Percentiles rank a stretch among this genome's conserved stretches.
phyloP scores from a whole-genome alignment of 179 eudicot genomes.

The Actinidia polygama region DNA sequence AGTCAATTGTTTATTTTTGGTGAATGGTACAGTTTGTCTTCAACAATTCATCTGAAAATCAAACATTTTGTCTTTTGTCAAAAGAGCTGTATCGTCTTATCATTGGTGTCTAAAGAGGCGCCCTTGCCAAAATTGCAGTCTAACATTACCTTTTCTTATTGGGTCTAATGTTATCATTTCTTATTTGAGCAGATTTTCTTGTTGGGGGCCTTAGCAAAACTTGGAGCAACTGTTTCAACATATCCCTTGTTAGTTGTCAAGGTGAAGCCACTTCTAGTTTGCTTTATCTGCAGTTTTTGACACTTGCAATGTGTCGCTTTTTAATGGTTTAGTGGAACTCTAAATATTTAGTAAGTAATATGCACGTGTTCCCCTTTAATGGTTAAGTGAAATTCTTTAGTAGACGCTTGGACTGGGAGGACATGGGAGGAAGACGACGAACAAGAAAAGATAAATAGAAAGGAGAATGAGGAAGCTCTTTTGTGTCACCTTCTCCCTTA shows the following conservation, averaged over 20 bases:
- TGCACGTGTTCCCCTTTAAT: not conserved
- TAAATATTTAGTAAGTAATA: not conserved
- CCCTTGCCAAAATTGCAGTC: slow-evolving; percentile 13
- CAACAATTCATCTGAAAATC: not conserved
- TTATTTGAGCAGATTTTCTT: slow-evolving; percentile 61
- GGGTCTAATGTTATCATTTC: not conserved
- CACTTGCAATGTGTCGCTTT: not conserved
- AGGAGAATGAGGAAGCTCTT: not conserved
- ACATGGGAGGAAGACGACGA: not conserved
- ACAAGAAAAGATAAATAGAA: not conserved
- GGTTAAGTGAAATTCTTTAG: not conserved
- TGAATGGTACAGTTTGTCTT: not conserved
- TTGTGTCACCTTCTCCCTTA: not conserved
- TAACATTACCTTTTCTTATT: not conserved
- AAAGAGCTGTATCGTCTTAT: not conserved
- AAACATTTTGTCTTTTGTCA: not conserved
- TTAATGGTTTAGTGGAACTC: not conserved
- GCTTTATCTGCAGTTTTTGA: slow-evolving; percentile 10
- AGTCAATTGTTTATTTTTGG: not conserved
- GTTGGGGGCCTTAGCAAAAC: slow-evolving; percentile 89
- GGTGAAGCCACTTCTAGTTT: slow-evolving; percentile 46
- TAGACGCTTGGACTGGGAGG: not conserved
- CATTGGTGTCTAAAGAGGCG: not conserved
- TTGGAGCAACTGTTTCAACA: slow-evolving; percentile 88
- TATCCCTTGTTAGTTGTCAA: slow-evolving; percentile 92